Base-by-base conservation (phyloP, 2,329 filamentous ascomycete species). In the Colletotrichum musae region DNA sequence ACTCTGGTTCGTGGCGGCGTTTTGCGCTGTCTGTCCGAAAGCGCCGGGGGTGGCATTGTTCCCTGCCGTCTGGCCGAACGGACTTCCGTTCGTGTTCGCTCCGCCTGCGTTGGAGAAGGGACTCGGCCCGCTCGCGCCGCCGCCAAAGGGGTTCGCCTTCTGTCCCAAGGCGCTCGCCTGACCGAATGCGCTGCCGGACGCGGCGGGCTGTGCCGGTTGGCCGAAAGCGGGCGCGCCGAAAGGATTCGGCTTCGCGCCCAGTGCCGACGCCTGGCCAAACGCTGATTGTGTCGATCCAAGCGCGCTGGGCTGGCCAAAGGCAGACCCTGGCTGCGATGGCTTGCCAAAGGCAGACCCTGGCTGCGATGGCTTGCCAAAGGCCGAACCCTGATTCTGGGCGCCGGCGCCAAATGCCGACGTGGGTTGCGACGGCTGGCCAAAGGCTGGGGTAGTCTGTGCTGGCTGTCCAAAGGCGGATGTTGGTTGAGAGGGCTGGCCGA, bases 111-210 rank as follows among this genome's bases (percentile, higher is more conserved):
- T 47, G 4, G 52, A 66, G 39, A 75, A 75, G 2, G 73, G 68
- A 12, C 64, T 72, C 6, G 71, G 45, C 6, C 58, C 62, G 60
- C 53, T 75, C 9, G 74, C 48, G 70, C 51, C 66, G 9, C 72
- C 76, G 9, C 70, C 81, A 61, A 84, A 84, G 3, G 81, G 80
- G 60, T 78, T 85, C 9, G 79, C 72, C 45, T 79, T 80, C 61
- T 79, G 76, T 3, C 81, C 81, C 41, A 82, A 73, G 41, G 80
- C 75, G 43, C 76, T 77, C 1, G 79, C 71, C 59, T 82, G 83
- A 6, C 80, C 79, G 70, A 86, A 85, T 1, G 73, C 73, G 26
- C 74, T 71, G 26, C 65, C 50, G 5, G 41, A 45, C 9, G 50
- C 47, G 12, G 45, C 58, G 10, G 66, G 54, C 47, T 69, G 58